Conservation (phyloP, 495 filamentous ascomycete genomes). For the Pseudomonodictys pantanalensis region DNA sequence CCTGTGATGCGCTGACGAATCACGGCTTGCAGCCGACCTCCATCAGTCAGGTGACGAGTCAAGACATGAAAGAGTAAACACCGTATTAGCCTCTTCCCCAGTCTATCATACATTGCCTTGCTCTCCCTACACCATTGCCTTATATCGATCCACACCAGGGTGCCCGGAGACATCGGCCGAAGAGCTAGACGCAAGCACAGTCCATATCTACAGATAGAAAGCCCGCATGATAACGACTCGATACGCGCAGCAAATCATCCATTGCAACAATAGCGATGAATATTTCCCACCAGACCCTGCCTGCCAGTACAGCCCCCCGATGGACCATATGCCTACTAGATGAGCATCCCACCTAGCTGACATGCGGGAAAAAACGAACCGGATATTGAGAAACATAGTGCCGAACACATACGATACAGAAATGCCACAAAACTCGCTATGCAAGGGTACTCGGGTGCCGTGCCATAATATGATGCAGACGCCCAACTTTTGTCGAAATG, state of each 20-base stretch:
- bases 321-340: too few species aligned
- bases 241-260: too few species aligned
- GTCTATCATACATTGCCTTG: constrained; percentile 1
- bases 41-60: neutral
- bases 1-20: too few species aligned
- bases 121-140: neutral
- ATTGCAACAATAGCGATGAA: too few species aligned
- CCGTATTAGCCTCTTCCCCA: neutral
- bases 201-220: neutral
- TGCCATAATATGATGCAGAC: constrained; percentile 13
- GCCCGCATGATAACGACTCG: too few species aligned
- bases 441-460: constrained; percentile 26
- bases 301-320: too few species aligned
- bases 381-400: neutral
- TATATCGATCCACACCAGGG: neutral
- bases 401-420: constrained; percentile 26
- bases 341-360: constrained; percentile 5
- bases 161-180: neutral
- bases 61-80: neutral
- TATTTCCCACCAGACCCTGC: too few species aligned
- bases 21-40: neutral
- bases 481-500: constrained; percentile 25
- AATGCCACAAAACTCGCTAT: constrained; percentile 32
- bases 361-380: constrained; percentile 3
- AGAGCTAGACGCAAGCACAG: neutral